Percentiles rank a stretch among this genome's conserved stretches.
phyloP scores from a whole-genome alignment of 768 basidiomycete genomes.

The Lyophyllum semitale region DNA sequence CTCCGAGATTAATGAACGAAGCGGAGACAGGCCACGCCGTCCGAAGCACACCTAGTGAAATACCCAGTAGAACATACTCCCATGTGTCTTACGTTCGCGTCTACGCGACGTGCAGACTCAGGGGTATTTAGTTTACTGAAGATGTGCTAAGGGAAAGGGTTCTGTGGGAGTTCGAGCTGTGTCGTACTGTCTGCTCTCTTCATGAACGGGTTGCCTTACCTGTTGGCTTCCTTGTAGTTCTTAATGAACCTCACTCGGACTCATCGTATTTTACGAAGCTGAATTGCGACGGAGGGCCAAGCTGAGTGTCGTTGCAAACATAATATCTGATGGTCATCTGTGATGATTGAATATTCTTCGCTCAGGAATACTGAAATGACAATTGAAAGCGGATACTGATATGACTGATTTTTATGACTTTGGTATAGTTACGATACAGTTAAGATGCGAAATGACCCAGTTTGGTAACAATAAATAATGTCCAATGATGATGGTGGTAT shows the following conservation, averaged over 20 bases:
- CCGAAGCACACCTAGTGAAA: slow-evolving; percentile 18
- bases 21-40: slow-evolving; percentile 16
- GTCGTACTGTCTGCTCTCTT: slow-evolving; percentile 31
- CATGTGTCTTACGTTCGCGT: slow-evolving; percentile 75
- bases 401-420: background rate
- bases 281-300: no score
- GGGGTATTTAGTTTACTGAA: slow-evolving; percentile 77
- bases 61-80: slow-evolving; percentile 59
- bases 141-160: slow-evolving; percentile 48
- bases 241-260: no score
- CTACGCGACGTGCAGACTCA: slow-evolving; percentile 75
- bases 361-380: background rate
- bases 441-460: background rate
- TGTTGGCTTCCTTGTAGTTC: no score
- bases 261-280: no score
- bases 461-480: background rate
- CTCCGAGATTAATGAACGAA: slow-evolving; percentile 35
- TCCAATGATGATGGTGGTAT: background rate
- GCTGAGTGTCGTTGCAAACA: no score
- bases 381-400: no score
- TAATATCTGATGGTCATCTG: no score
- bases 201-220: background rate
- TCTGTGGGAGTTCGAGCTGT: slow-evolving; percentile 81
- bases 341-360: no score
- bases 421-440: background rate